Evolutionary conservation across 768 basidiomycete genomes (phyloP).

Genomic region (Steccherinum ochraceum): DNA sequence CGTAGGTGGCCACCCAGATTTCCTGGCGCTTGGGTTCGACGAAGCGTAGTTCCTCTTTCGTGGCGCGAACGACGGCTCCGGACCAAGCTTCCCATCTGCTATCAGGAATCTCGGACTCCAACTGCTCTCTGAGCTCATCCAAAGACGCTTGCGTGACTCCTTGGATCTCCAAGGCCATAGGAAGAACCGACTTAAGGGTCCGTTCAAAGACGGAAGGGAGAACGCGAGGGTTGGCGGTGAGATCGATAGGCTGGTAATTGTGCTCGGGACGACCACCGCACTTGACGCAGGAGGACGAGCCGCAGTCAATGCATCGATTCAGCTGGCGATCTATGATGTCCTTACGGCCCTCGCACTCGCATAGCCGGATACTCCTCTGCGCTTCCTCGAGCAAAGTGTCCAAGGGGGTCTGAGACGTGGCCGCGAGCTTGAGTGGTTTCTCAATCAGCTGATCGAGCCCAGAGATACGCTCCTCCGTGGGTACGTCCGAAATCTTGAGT

Average conservation of each 20-base stretch:
- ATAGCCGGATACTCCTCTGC: conserved; percentile 67
- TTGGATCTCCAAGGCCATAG: conserved; percentile 73
- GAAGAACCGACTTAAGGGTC: conserved; percentile 71
- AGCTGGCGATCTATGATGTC: conserved; percentile 65
- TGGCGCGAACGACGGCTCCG: conserved; percentile 55
- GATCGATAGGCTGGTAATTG: conserved; percentile 53
- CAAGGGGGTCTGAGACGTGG: conserved; percentile 40
- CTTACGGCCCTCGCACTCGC: conserved; percentile 85
- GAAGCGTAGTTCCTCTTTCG: conserved; percentile 67
- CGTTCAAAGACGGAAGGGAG: conserved; percentile 70
- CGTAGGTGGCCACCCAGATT: conserved; percentile 78
- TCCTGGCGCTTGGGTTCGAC: conserved; percentile 83
- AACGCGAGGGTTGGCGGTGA: conserved; percentile 48
- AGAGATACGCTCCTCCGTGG: conserved; percentile 50
- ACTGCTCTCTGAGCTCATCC: conserved; percentile 37
- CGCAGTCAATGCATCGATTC: conserved; percentile 70
- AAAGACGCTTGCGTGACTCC: conserved; percentile 46
- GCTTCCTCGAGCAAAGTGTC: conserved; percentile 57
- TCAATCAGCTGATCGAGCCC: conserved; percentile 65
- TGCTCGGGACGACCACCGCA: conserved; percentile 93
- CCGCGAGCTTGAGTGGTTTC: conserved; percentile 66
- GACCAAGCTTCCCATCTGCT: conserved; percentile 67
- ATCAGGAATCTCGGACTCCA: conserved; percentile 38
- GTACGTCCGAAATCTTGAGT: conserved; percentile 7
- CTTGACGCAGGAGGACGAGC: conserved; percentile 71